phyloP scores from a whole-genome alignment of 2,329 filamentous ascomycete species.

The Coniochaeta sp. region DNA sequence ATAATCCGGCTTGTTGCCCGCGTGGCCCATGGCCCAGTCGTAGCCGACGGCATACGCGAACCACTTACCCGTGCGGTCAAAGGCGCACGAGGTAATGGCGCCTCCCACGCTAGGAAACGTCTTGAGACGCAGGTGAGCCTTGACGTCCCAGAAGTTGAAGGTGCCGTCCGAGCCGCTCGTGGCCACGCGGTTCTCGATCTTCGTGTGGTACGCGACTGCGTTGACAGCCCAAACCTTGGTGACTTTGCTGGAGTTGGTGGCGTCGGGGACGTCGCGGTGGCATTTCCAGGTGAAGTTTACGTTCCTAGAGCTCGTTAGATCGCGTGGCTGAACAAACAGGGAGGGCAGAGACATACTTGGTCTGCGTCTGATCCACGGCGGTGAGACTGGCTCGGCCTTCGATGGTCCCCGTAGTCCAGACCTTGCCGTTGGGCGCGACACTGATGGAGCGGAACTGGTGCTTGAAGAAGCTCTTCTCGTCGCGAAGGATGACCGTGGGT shows the following conservation, averaged over 20 bases:
- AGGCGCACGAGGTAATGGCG: constrained; percentile 55
- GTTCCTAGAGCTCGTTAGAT: constrained; percentile 6
- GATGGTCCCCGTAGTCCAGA: constrained; percentile 20
- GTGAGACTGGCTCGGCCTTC: constrained; percentile 7
- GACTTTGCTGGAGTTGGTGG: background rate
- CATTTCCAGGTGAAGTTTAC: constrained; percentile 22
- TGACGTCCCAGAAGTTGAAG: constrained; percentile 49
- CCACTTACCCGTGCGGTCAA: constrained; percentile 51
- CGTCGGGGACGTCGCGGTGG: constrained; percentile 18
- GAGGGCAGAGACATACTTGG: background rate
- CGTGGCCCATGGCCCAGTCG: constrained; percentile 64
- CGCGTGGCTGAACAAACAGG: background rate
- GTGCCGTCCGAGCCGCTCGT: constrained; percentile 27
- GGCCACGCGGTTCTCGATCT: constrained; percentile 13
- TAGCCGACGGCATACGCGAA: constrained; percentile 60
- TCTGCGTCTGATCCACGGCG: background rate
- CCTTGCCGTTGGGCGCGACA: constrained; percentile 17
- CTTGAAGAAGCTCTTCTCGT: constrained; percentile 15
- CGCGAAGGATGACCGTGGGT: constrained; percentile 11
- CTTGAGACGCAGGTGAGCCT: constrained; percentile 39
- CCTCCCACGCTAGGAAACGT: constrained; percentile 45
- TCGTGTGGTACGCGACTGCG: constrained; percentile 22
- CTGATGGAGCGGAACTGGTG: constrained; percentile 21
- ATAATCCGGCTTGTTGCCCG: constrained; percentile 14
- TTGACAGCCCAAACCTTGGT: constrained; percentile 25